phyloP scores from a whole-genome alignment of 202 grass and related monocot species.

The Saccharum hybrid region DNA sequence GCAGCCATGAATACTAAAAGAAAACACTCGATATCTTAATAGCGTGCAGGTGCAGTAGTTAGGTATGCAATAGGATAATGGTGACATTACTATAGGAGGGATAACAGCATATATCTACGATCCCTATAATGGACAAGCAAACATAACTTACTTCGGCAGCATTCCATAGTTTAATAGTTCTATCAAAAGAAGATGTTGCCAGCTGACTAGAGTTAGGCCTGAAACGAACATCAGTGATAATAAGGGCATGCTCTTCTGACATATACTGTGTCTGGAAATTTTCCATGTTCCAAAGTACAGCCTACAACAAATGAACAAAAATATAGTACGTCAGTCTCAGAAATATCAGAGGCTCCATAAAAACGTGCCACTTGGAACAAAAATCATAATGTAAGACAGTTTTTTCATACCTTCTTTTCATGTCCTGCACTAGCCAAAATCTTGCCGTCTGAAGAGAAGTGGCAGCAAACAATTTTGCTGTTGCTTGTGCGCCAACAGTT shows the following conservation, averaged over 20 bases:
- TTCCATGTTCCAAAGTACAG: constrained; percentile 99
- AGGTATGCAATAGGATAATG: background rate
- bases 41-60: constrained; percentile 2
- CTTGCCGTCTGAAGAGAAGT: constrained; percentile 96
- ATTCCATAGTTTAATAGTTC: constrained; percentile 88
- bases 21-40: background rate
- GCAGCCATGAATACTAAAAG: background rate
- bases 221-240: constrained; percentile 98
- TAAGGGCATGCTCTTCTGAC: constrained; percentile 65
- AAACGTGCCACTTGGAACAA: constrained; percentile 20
- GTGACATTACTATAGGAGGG: background rate
- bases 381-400: constrained; percentile 21
- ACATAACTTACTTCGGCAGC: constrained; percentile 73
- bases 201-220: constrained; percentile 79
- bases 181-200: constrained; percentile 96
- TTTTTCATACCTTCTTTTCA: constrained; percentile 82
- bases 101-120: constrained; percentile 10
- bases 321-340: constrained; percentile 16
- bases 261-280: constrained; percentile 86
- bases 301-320: constrained; percentile 57
- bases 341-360: constrained; percentile 35
- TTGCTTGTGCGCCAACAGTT: constrained; percentile 81
- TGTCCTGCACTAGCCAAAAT: constrained; percentile 95
- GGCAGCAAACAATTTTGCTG: constrained; percentile 94
- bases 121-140: constrained; percentile 27